Conservation (phyloP, 2,329 filamentous ascomycete species). For the Aurifilum marmelostoma region DNA sequence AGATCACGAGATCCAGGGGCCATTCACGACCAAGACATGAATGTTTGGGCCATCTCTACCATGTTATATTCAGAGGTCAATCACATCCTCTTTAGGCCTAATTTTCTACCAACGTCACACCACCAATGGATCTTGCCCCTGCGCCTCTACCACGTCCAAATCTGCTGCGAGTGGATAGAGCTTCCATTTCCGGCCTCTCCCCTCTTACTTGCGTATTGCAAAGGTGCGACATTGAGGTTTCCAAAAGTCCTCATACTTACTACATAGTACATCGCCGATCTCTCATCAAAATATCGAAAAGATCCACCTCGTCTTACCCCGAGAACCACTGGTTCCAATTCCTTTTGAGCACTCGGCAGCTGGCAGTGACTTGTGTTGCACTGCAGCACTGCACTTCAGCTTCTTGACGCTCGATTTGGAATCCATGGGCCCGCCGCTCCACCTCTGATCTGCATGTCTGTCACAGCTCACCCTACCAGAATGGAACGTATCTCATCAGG, state of each 20-base stretch:
- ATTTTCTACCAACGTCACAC: neutral
- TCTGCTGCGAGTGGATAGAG: neutral
- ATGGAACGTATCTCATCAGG: neutral
- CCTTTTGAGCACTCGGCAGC: neutral
- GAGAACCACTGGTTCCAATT: neutral
- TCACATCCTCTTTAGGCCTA: neutral
- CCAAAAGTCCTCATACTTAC: neutral
- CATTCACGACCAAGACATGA: neutral
- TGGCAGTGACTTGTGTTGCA: neutral
- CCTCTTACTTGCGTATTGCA: neutral
- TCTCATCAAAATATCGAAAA: neutral
- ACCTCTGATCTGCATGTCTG: neutral
- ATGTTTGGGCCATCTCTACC: neutral
- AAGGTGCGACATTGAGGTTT: neutral
- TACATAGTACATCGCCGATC: neutral
- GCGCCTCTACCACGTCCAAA: neutral
- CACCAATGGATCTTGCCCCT: slow-evolving; percentile 1
- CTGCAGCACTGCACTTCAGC: neutral
- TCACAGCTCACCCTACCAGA: neutral
- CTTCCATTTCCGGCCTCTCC: neutral
- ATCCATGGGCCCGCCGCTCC: neutral
- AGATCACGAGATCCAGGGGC: neutral
- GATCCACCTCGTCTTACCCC: neutral
- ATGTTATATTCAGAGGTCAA: neutral
- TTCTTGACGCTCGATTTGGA: neutral